Base-by-base conservation (phyloP, 208 protist species). In the Trypanosoma cruzi region DNA sequence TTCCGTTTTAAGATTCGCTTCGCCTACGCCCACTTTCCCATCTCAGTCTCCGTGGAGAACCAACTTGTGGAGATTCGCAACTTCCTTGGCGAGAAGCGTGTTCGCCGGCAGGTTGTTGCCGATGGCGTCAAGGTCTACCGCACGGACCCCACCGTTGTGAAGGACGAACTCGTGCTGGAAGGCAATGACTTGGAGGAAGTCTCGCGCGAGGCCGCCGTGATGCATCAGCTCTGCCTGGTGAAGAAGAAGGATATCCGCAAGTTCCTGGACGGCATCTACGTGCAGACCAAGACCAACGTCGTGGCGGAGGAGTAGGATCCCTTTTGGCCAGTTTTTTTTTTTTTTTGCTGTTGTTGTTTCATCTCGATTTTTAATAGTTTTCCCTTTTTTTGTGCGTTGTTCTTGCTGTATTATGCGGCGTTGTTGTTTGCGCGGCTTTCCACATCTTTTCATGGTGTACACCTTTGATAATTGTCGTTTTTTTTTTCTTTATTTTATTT, bases 181-280 rank as follows among this genome's bases (percentile, higher is more conserved):
- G 98, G 98, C 77, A 99, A 98, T 81, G 93, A 98, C 78, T 59
- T 98, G 54, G 89, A 98, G 66, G 60, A 80, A 60, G 98, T 99
- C 46, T 98, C 95, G 36, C 86, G 94, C 80, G 79, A 95, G 81
- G 89, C 97, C 58, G 97, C 98, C 62, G 68, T 93, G 49, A 98
- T 99, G 85, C 96, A 99, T 69, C 84, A 99, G 84, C 85, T 95
- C 58, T 95, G 86, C 77, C 69, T 98, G 56, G 97, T 99, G 57
- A 98, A 95, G 84, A 95, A 98, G 70, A 99, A 99, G 93, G 99
- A 99, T 99, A 99, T 99, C 88, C 97, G 99, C 90, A 99, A 99
- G 96, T 99, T 99, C 98, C 84, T 99, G 14, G 99, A 99, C 87
- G 99, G 99, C 95, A 97, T 99, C 82, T 99, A 99, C 83, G 97